Evolutionary conservation across 768 basidiomycete genomes (phyloP).

Genomic region (Lactarius tabidus): DNA sequence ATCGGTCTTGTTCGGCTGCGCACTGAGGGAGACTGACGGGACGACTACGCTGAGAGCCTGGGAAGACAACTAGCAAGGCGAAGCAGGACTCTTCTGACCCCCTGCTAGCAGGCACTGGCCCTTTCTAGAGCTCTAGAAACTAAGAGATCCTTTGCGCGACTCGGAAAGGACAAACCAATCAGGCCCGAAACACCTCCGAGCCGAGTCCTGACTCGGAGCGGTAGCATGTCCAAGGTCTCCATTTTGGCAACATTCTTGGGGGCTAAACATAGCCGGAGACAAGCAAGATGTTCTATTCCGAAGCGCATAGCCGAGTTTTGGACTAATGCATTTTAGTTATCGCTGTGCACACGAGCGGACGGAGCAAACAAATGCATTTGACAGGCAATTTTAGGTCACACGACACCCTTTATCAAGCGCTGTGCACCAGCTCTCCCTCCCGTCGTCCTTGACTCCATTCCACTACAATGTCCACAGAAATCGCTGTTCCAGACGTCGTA

Average conservation of each 20-base stretch:
- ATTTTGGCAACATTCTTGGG: not conserved
- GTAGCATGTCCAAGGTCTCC: not conserved
- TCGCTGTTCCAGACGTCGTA: conserved; percentile 20
- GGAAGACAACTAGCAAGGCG: not conserved
- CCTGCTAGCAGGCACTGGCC: not conserved
- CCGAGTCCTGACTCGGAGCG: not conserved
- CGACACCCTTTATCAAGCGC: conserved; percentile 3
- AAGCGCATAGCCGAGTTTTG: not conserved
- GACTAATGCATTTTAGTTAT: conserved; percentile 1
- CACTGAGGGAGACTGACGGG: not conserved
- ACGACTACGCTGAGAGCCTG: not conserved
- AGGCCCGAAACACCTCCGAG: not conserved
- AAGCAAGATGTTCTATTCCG: not conserved
- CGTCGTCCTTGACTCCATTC: not conserved
- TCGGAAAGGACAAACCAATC: not conserved
- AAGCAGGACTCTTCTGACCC: not conserved
- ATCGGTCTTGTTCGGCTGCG: not conserved
- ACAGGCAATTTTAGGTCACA: conserved; percentile 15
- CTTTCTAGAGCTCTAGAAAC: not conserved
- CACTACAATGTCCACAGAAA: conserved; percentile 21
- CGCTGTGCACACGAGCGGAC: not conserved
- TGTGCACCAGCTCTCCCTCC: not conserved
- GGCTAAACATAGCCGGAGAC: not conserved
- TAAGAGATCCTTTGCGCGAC: not conserved
- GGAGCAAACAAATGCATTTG: not conserved